These are phyloP conservation scores for Yamadazyma sp. DNA, from an alignment of 1,139 yeast genomes.

Conservation along the genomic window DNA sequence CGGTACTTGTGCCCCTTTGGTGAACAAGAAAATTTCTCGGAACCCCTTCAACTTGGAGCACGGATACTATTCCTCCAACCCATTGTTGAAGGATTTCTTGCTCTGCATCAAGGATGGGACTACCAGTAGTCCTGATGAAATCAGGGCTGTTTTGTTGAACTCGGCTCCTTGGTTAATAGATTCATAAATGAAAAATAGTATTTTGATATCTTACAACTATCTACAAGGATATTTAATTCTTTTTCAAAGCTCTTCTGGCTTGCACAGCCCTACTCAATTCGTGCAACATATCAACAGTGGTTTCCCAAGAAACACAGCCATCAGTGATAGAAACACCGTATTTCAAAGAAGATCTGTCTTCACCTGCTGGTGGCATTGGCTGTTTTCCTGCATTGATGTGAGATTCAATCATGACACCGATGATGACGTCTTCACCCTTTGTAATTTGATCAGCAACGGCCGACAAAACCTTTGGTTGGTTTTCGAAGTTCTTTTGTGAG, in stretches of 20 bases:
- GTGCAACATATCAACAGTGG: slow-evolving; percentile 77
- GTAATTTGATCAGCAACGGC: slow-evolving; percentile 81
- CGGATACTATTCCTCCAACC: slow-evolving; percentile 36
- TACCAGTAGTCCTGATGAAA: slow-evolving; percentile 12
- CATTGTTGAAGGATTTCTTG: slow-evolving; percentile 23
- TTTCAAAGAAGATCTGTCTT: slow-evolving; percentile 69
- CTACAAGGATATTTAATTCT: slow-evolving; percentile 4
- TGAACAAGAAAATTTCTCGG: slow-evolving; percentile 47
- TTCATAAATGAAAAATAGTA: neutral
- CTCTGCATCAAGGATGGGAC: slow-evolving; percentile 12
- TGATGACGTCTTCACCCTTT: slow-evolving; percentile 72
- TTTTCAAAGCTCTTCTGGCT: slow-evolving; percentile 56
- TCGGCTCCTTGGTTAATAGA: neutral
- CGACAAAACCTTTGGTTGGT: slow-evolving; percentile 86
- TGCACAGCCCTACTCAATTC: slow-evolving; percentile 81
- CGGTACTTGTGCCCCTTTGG: slow-evolving; percentile 47
- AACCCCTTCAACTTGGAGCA: slow-evolving; percentile 60
- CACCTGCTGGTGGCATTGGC: slow-evolving; percentile 61
- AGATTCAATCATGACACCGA: slow-evolving; percentile 96
- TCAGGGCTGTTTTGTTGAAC: slow-evolving; percentile 11
- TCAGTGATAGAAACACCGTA: slow-evolving; percentile 98
- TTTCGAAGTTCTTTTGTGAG: slow-evolving; percentile 88
- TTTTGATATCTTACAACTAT: neutral
- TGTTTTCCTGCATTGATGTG: slow-evolving; percentile 93
- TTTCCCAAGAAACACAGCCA: slow-evolving; percentile 92